These are phyloP conservation scores for Senna siamea DNA, from an alignment of 306 rosid genomes.

Conservation along the genomic window DNA sequence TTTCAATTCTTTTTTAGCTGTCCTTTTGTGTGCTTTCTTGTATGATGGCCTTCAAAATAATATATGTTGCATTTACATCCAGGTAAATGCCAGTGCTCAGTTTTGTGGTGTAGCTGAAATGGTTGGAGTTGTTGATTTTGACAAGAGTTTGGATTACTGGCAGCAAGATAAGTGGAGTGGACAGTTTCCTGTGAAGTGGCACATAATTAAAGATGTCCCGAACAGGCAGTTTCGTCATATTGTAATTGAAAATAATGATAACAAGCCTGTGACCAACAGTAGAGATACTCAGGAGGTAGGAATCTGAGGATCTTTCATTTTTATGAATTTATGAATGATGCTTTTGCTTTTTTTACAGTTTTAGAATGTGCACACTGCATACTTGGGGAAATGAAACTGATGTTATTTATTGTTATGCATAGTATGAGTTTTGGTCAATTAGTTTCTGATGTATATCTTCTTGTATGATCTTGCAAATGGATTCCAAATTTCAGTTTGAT, in stretches of 20 bases:
- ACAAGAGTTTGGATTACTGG: slow-evolving; percentile 82
- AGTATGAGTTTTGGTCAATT: neutral
- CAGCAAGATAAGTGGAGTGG: slow-evolving; percentile 95
- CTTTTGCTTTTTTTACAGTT: slow-evolving; percentile 25
- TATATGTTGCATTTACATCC: slow-evolving; percentile 25
- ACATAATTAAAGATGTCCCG: slow-evolving; percentile 78
- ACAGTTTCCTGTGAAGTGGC: slow-evolving; percentile 88
- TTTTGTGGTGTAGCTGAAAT: slow-evolving; percentile 94
- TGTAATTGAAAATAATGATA: slow-evolving; percentile 75
- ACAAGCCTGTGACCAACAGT: slow-evolving; percentile 88
- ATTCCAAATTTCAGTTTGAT: neutral
- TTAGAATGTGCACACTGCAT: neutral
- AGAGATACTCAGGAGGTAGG: slow-evolving; percentile 90
- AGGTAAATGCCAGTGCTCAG: slow-evolving; percentile 94
- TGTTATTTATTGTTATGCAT: neutral
- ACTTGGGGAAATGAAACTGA: neutral
- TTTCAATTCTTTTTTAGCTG: neutral
- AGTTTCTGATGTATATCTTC: slow-evolving; percentile 7
- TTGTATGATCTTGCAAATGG: slow-evolving; percentile 13
- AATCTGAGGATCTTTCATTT: slow-evolving; percentile 24
- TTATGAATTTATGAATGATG: slow-evolving; percentile 18
- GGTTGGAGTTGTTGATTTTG: slow-evolving; percentile 86
- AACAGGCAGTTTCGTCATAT: slow-evolving; percentile 88
- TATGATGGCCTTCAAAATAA: slow-evolving; percentile 12
- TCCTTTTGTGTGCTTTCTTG: slow-evolving; percentile 27